A percentile compares a stretch with the other conserved stretches of the same genome.
These are phyloP conservation scores for Termitomyces sp. DNA, from an alignment of 768 basidiomycete species.

Conservation along the genomic window DNA sequence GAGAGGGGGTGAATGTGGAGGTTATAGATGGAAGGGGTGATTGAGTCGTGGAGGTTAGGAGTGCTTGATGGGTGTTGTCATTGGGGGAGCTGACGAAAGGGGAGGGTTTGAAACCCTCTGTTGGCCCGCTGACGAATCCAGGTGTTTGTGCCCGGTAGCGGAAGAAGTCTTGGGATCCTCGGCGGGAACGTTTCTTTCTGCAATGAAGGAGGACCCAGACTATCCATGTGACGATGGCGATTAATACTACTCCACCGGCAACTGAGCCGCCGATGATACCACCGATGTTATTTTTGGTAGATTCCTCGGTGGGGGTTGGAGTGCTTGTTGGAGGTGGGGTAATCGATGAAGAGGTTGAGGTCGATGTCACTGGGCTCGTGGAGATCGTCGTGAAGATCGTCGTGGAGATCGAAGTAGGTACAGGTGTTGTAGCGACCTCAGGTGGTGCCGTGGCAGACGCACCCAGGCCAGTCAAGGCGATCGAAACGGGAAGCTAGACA, in stretches of 20 bases:
- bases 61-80: not conserved
- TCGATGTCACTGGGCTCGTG: constrained; percentile 7
- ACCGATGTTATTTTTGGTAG: constrained; percentile 2
- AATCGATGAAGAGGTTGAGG: not conserved
- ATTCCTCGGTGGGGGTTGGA: not conserved
- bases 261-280: constrained; percentile 25
- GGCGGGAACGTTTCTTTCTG: constrained; percentile 7
- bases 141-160: constrained; percentile 15
- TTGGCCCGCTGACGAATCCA: not conserved
- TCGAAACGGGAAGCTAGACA: constrained; percentile 21
- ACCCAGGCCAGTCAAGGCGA: constrained; percentile 29
- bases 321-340: constrained; percentile 6
- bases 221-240: constrained; percentile 11
- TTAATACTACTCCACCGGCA: constrained; percentile 18
- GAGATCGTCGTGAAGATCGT: too few relatives aligned
- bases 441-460: constrained; percentile 30
- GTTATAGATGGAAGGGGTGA: constrained; percentile 4
- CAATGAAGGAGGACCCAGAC: constrained; percentile 12
- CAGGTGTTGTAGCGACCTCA: not conserved
- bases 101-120: not conserved
- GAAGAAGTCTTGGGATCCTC: constrained; percentile 17
- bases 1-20: not conserved
- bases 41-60: not conserved
- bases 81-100: constrained; percentile 4
- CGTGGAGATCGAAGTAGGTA: not conserved